Base-by-base conservation (phyloP, 169 alveolate genomes). In the Plasmodium ovale region DNA sequence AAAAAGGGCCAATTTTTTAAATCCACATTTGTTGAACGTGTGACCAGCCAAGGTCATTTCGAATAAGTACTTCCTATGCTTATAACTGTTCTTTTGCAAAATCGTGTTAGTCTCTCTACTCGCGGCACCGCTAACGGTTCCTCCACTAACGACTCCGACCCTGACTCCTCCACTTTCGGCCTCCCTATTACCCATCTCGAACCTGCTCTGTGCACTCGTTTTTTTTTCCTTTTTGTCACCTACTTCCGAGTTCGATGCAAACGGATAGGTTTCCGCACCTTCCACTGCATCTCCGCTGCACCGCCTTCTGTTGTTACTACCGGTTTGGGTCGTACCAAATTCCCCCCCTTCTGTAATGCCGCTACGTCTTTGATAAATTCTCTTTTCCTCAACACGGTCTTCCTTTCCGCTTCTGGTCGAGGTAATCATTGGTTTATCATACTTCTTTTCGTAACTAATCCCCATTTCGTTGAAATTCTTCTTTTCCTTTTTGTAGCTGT, bases 41-140 rank as follows among this genome's bases (percentile, higher is more conserved):
- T 91, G 94, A 6, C 94, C 94, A 1, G 94, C 94, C 65, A 91
- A 64, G 49, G 91, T 88, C 59, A 91, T 79, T 60, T 91, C 93
- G 42, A 91, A 91, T 19, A 69, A 82, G 29, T 87, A 51, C 44
- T 74, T 91, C 35, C 94, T 33, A 12, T 53, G 47, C 12, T 77
- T 77, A 67, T 77, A 77, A 14, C 62, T 64, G 29, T 72, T 72
- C 19, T 53, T 54, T 37, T 72, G 23, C 21, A 35, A 25, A 0
- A 54, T 54, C 21, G 9, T 54, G 14, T 56, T 56, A 4, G 42
- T 58, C 14, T 7, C 12, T n/a, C 33, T 62, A 29, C 21, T 62
- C 27, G 27, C 33, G 27, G 27, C 27, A 27, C 16, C 5, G 23
- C 29, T 29, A 9, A 53, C 0, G 64, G 1, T 53, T 6, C 19